A percentile compares a stretch with the other conserved stretches of the same genome.
phyloP scores from a whole-genome alignment of 2,329 filamentous ascomycete genomes.

The Sclerotinia minor region DNA sequence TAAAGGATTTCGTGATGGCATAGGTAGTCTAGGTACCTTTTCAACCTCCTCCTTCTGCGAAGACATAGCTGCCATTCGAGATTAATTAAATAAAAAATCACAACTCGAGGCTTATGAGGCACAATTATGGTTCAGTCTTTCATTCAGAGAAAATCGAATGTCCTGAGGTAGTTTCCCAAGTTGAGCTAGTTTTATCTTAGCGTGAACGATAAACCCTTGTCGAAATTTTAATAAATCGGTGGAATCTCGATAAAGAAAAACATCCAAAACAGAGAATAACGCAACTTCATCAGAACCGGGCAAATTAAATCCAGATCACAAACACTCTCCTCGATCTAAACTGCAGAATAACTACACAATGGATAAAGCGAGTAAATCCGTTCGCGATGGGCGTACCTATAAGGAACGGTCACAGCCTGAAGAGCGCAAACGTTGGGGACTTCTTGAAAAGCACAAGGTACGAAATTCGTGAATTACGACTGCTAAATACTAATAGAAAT shows the following conservation, averaged over 20 bases:
- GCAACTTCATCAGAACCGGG: background rate
- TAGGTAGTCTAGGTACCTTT: slow-evolving; percentile 39
- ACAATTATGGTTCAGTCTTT: background rate
- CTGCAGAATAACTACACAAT: slow-evolving; percentile 46
- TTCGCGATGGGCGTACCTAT: slow-evolving; percentile 66
- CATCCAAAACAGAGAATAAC: slow-evolving; percentile 12
- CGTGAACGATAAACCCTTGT: slow-evolving; percentile 10
- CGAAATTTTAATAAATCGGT: slow-evolving; percentile 16
- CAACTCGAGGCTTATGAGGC: slow-evolving; percentile 3
- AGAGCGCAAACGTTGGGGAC: slow-evolving; percentile 81
- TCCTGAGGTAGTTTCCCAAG: slow-evolving; percentile 22
- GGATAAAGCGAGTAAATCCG: slow-evolving; percentile 28
- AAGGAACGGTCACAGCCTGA: slow-evolving; percentile 84
- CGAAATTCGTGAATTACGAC: slow-evolving; percentile 23
- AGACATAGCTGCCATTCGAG: slow-evolving; percentile 39
- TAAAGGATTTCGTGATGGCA: slow-evolving; percentile 72
- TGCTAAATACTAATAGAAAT: slow-evolving; percentile 20
- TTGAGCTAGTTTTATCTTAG: slow-evolving; percentile 22
- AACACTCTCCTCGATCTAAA: slow-evolving; percentile 60
- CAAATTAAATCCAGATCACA: background rate
- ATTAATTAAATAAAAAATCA: slow-evolving; percentile 10
- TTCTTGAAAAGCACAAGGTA: slow-evolving; percentile 94
- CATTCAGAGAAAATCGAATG: slow-evolving; percentile 22
- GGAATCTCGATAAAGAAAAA: background rate
- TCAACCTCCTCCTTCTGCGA: slow-evolving; percentile 33